Conservation (phyloP, 108 stramenopile species). For the Skeletonema marinoi region DNA sequence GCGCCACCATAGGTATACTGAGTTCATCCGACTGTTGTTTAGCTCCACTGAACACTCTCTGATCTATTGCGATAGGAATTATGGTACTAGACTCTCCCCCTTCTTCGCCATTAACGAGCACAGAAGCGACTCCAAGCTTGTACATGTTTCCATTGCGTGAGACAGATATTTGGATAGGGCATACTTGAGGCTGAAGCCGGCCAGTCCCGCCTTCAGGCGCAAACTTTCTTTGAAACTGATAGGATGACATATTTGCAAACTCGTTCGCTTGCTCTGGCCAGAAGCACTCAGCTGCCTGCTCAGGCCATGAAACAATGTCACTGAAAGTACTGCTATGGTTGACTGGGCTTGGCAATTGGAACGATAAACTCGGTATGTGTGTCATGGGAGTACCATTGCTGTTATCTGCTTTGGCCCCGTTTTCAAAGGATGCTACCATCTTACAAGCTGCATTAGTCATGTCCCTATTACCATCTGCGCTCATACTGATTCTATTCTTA, state of each 20-base stretch:
- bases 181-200: conserved; percentile 15
- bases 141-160: conserved; percentile 11
- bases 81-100: not conserved
- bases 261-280: not conserved
- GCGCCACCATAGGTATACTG: conserved; percentile 21
- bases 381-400: not conserved
- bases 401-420: not conserved
- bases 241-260: conserved; percentile 11
- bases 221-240: conserved; percentile 17
- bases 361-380: conserved; percentile 18
- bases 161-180: conserved; percentile 20
- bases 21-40: not conserved
- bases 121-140: conserved; percentile 19
- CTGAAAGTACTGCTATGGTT: not conserved
- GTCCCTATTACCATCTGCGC: not conserved
- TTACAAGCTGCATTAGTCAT: not conserved
- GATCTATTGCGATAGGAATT: conserved; percentile 7
- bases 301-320: conserved; percentile 19
- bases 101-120: conserved; percentile 31
- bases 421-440: not conserved
- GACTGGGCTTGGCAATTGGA: conserved; percentile 10
- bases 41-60: not conserved
- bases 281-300: not conserved
- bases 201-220: not conserved
- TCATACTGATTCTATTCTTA: not conserved